phyloP scores from a whole-genome alignment of 768 basidiomycete species.

The Tulasnella sp. region DNA sequence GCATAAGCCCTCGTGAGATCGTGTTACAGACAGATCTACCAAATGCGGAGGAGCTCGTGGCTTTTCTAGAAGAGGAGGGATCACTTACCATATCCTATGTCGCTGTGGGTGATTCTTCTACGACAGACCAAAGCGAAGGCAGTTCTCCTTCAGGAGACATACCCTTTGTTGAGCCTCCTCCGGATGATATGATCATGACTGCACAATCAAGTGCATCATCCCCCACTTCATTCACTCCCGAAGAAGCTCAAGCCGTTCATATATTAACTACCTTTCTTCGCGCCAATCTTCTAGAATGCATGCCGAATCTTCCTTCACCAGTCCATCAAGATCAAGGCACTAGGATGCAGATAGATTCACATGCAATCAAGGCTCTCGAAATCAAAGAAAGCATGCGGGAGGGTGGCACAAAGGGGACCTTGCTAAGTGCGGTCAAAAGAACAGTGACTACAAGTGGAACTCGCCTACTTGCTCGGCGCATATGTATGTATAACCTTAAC shows the following conservation, averaged over 20 bases:
- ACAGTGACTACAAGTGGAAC: slow-evolving; percentile 69
- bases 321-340: slow-evolving; percentile 39
- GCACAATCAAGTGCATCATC: background rate
- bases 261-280: slow-evolving; percentile 54
- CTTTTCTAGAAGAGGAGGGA: slow-evolving; percentile 41
- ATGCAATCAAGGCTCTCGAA: slow-evolving; percentile 81
- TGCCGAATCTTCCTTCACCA: slow-evolving; percentile 48
- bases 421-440: slow-evolving; percentile 60
- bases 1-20: slow-evolving; percentile 72
- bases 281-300: slow-evolving; percentile 59
- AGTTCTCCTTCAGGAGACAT: background rate
- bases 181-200: slow-evolving; percentile 12
- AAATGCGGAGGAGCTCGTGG: slow-evolving; percentile 32
- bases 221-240: slow-evolving; percentile 17
- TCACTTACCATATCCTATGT: slow-evolving; percentile 37
- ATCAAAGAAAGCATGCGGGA: slow-evolving; percentile 63
- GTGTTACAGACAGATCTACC: slow-evolving; percentile 38
- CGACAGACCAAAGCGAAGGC: background rate
- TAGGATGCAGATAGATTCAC: slow-evolving; percentile 81
- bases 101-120: slow-evolving; percentile 11
- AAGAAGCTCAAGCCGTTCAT: slow-evolving; percentile 45
- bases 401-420: slow-evolving; percentile 57
- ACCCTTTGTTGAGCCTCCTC: slow-evolving; percentile 11
- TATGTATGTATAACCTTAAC: slow-evolving; percentile 41
- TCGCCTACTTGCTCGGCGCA: slow-evolving; percentile 58